phyloP scores from a whole-genome alignment of 345 rosid genomes.

The Draba incana region DNA sequence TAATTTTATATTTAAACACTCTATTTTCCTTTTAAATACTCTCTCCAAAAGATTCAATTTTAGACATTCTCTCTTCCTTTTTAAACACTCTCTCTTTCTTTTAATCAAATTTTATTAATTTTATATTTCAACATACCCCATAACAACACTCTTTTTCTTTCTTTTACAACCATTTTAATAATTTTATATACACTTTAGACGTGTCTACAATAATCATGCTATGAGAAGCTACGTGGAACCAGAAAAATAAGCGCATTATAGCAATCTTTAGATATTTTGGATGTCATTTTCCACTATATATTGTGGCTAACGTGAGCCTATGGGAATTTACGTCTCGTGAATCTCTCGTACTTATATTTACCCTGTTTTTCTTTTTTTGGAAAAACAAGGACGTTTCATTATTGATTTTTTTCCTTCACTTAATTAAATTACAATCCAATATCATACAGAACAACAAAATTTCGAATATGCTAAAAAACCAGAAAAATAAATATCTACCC shows the following conservation, averaged over 20 bases:
- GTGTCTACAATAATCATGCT: no score
- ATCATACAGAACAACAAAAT: neutral
- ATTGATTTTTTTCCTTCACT: neutral
- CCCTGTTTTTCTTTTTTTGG: slow-evolving; percentile 39
- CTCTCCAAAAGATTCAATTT: no score
- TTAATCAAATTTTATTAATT: no score
- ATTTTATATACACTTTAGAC: no score
- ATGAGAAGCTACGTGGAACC: slow-evolving; percentile 45
- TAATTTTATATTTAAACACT: no score
- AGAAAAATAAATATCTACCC: no score
- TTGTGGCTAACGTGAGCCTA: slow-evolving; percentile 38
- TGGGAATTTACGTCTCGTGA: slow-evolving; percentile 32
- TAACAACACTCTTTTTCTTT: no score
- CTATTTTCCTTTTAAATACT: no score
- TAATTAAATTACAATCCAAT: neutral
- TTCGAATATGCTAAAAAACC: slow-evolving; percentile 5
- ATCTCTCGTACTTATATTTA: slow-evolving; percentile 30
- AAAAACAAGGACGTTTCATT: slow-evolving; percentile 43
- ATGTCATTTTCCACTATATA: neutral
- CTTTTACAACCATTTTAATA: no score
- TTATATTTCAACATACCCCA: no score
- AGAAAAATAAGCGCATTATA: slow-evolving; percentile 40
- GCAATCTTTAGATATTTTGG: neutral
- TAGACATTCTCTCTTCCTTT: no score
- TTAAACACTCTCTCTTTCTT: no score